These are phyloP conservation scores for Saraca asoca DNA, from an alignment of 331 rosid genomes.

Conservation along the genomic window DNA sequence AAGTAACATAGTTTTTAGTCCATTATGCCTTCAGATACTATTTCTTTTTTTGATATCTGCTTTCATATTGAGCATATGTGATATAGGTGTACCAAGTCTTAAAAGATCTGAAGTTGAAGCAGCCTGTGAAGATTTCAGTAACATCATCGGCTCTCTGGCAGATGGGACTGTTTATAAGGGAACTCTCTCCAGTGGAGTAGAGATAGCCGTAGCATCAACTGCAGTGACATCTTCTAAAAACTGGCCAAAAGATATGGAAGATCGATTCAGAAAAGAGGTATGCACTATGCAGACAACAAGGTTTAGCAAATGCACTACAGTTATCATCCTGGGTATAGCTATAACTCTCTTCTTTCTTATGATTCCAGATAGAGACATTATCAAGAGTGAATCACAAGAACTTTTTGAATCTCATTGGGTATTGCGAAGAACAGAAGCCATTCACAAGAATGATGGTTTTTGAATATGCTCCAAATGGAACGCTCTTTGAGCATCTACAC, in stretches of 20 bases:
- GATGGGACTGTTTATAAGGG: conserved; percentile 81
- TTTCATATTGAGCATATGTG: conserved; percentile 19
- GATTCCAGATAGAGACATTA: conserved; percentile 67
- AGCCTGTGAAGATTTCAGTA: conserved; percentile 98
- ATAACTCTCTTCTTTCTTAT: conserved; percentile 9
- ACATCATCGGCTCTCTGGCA: conserved; percentile 65
- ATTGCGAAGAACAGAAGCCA: conserved; percentile 82
- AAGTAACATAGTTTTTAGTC: neutral
- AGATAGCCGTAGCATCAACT: conserved; percentile 79
- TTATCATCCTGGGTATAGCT: conserved; percentile 7
- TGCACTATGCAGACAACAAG: neutral
- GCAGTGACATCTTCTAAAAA: conserved; percentile 48
- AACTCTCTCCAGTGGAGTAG: conserved; percentile 93
- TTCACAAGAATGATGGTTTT: conserved; percentile 96
- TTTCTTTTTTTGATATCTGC: conserved; percentile 5
- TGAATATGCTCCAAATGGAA: conserved; percentile 98
- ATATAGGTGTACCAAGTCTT: conserved; percentile 90
- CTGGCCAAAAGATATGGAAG: conserved; percentile 76
- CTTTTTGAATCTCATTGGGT: conserved; percentile 85
- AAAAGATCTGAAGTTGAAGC: conserved; percentile 69
- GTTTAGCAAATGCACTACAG: neutral
- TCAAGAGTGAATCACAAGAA: conserved; percentile 92
- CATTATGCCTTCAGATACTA: neutral
- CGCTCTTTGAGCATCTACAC: conserved; percentile 88
- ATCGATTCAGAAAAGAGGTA: conserved; percentile 78